Base-by-base conservation (phyloP, 2,329 filamentous ascomycete species). In the Fusarium nygamai region DNA sequence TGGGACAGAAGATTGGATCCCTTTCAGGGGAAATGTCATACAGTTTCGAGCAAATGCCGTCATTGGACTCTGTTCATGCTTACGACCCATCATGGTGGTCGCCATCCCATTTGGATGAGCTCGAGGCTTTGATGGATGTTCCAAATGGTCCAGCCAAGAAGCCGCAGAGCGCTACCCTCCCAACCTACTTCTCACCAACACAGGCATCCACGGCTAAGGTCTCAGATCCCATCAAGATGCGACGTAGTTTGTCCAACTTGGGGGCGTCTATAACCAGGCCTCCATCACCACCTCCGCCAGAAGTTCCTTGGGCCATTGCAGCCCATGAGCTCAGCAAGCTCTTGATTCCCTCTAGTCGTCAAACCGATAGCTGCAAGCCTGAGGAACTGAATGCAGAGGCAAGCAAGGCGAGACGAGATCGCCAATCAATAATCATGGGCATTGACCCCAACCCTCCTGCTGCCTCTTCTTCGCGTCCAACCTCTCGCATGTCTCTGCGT, bases 171-270 rank as follows among this genome's bases (percentile, higher is more conserved):
- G 85, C 87, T 20, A 88, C 88, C 29, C 81, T 87, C 14, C 92
- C 93, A 4, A 95, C 93, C 4, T 98, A 95, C 82, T 94, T 91
- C 6, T 94, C 95, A 4, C 94, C 95, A 1, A 98, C 96, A 0
- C 93, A 96, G 71, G 93, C 96, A 0, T 98, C 94, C 47, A 91
- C 91, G 4, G 94, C 94, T 31, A 97, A 94, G 82, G 91, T 94
- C 17, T 87, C 93, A 2, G 89, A 93, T 51, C 89, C 92, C 4
- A 85, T 91, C 14, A 92, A 90, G 70, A 85, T 93, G 72, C 88
- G 90, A 47, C 88, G 92, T 34, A 93, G 87, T 72, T 82, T 91
- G 34, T 92, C 92, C 8, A 88, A 87, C 16, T 83, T 90, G 51
- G 78, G 77, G 80, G 73, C 81, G 81, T 57, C 84, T 29, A 82